These are phyloP conservation scores for Plenodomus biglobosus DNA, from an alignment of 2,329 filamentous ascomycete species.

Conservation along the genomic window DNA sequence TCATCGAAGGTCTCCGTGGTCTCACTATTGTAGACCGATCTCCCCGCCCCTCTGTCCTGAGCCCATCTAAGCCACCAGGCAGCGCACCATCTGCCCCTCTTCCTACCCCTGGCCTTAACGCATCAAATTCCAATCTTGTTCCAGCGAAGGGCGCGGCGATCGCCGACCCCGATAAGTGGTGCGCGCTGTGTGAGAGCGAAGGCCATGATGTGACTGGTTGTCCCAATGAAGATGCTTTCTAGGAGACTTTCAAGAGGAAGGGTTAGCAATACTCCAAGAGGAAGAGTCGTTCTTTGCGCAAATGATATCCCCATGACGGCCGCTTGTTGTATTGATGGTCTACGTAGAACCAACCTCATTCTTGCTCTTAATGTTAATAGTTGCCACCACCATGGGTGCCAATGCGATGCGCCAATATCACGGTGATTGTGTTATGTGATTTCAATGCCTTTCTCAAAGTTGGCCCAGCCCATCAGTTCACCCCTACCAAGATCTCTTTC, in stretches of 20 bases:
- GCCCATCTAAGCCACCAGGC: constrained; percentile 38
- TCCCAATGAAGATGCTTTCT: constrained; percentile 79
- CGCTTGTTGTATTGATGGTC: not conserved
- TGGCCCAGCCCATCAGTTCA: too few species aligned
- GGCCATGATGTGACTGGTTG: constrained; percentile 96
- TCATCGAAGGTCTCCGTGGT: constrained; percentile 36
- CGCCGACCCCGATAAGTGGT: constrained; percentile 84
- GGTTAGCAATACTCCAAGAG: not conserved
- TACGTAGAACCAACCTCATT: not conserved
- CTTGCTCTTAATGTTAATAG: not conserved
- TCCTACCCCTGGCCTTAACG: constrained; percentile 37
- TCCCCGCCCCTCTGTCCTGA: constrained; percentile 29
- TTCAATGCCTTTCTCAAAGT: too few species aligned
- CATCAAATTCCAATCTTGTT: constrained; percentile 34
- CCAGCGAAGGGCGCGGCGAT: constrained; percentile 38
- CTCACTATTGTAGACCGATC: constrained; percentile 37
- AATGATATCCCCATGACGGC: not conserved
- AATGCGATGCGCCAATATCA: too few species aligned
- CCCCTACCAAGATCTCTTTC: too few species aligned
- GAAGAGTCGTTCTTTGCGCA: not conserved
- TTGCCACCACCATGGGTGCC: not conserved
- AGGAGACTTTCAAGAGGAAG: constrained; percentile 7
- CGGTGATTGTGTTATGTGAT: too few species aligned
- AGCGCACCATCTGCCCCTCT: constrained; percentile 40
- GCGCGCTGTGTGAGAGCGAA: constrained; percentile 91